Conservation (phyloP, 1,139 yeast species). For the Sugiyamaella castrensis region DNA sequence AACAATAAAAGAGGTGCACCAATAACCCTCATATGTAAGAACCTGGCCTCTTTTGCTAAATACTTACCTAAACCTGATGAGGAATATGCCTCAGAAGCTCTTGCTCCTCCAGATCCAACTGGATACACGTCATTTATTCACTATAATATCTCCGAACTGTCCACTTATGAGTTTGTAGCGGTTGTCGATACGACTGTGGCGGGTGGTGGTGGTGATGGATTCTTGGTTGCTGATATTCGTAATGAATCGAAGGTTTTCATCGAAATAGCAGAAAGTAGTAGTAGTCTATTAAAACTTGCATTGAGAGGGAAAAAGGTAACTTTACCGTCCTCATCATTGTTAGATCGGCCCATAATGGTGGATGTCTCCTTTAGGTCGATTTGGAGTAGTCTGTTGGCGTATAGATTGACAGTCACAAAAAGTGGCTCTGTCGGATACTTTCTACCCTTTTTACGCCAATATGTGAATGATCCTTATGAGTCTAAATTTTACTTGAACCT, state of each 20-base stretch:
- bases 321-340: constrained; percentile 35
- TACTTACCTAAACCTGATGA: constrained; percentile 23
- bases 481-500: constrained; percentile 70
- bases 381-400: constrained; percentile 63
- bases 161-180: constrained; percentile 50
- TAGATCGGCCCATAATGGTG: constrained; percentile 46
- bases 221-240: constrained; percentile 32
- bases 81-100: not conserved
- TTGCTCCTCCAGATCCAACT: constrained; percentile 13
- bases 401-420: constrained; percentile 39
- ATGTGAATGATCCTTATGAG: constrained; percentile 61
- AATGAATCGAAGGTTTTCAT: constrained; percentile 32
- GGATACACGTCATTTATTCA: constrained; percentile 18
- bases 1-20: constrained; percentile 9
- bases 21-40: constrained; percentile 26
- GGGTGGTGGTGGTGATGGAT: constrained; percentile 29
- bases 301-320: constrained; percentile 24
- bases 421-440: constrained; percentile 34
- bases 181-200: constrained; percentile 37
- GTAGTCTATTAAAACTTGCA: constrained; percentile 20
- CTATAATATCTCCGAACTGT: constrained; percentile 29
- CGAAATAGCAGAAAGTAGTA: constrained; percentile 31
- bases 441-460: constrained; percentile 67
- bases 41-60: constrained; percentile 25
- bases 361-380: constrained; percentile 53